Conservation (phyloP, 1,284 basidiomycete species). For the Kalmanozyma brasiliensis region DNA sequence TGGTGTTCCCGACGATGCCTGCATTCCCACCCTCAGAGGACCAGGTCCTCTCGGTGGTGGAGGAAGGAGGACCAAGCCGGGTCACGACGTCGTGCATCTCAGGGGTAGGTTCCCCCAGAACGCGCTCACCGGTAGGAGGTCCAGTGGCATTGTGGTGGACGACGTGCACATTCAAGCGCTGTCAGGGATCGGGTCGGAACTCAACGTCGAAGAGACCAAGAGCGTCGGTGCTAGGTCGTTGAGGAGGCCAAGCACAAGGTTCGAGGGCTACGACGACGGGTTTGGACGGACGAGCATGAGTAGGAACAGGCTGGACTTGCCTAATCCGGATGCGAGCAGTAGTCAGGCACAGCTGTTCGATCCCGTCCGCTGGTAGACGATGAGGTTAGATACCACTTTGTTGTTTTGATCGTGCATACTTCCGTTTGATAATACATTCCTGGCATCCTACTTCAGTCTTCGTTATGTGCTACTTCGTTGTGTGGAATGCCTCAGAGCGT, state of each 20-base stretch:
- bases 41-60: slow-evolving; percentile 53
- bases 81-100: slow-evolving; percentile 26
- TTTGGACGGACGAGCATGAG: neutral
- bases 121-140: slow-evolving; percentile 12
- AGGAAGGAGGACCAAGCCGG: slow-evolving; percentile 24
- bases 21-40: slow-evolving; percentile 44
- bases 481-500: slow-evolving; percentile 6
- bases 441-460: no score
- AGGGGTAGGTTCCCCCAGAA: slow-evolving; percentile 35
- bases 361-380: slow-evolving; percentile 4
- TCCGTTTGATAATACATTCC: slow-evolving; percentile 3
- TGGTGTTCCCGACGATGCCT: slow-evolving; percentile 47
- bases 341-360: slow-evolving; percentile 32
- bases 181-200: slow-evolving; percentile 1
- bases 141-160: slow-evolving; percentile 28
- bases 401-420: neutral
- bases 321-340: slow-evolving; percentile 11
- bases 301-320: slow-evolving; percentile 7
- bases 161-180: slow-evolving; percentile 29
- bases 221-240: neutral
- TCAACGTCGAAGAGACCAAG: slow-evolving; percentile 4
- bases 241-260: slow-evolving; percentile 4
- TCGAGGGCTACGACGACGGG: slow-evolving; percentile 2
- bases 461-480: no score
- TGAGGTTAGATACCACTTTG: no score